Conservation (phyloP, 2,329 filamentous ascomycete species). For the Monosporascus sp. region DNA sequence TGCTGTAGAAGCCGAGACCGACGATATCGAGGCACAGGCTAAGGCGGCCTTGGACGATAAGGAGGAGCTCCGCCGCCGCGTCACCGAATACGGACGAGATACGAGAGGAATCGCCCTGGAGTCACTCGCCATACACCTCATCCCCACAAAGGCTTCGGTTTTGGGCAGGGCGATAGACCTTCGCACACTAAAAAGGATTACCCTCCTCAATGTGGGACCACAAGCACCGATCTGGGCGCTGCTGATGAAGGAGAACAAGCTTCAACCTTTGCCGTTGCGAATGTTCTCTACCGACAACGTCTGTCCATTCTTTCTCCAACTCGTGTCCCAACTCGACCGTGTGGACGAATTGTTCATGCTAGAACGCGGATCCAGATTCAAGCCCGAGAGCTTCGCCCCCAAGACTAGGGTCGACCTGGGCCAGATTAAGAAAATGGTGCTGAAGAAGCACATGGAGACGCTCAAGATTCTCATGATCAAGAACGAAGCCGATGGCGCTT, state of each 20-base stretch:
- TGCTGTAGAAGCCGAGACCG: conserved; percentile 31
- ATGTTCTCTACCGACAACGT: conserved; percentile 62
- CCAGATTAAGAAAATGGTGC: conserved; percentile 51
- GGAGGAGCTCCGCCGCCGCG: conserved; percentile 20
- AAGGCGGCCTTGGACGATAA: conserved; percentile 6
- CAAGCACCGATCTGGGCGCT: conserved; percentile 56
- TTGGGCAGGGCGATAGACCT: conserved; percentile 53
- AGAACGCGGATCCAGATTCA: conserved; percentile 46
- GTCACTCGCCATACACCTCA: conserved; percentile 49
- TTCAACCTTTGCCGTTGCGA: conserved; percentile 44
- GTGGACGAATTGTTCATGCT: conserved; percentile 56
- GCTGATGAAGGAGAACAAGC: conserved; percentile 49
- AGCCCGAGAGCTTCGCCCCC: conserved; percentile 48
- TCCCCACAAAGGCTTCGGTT: conserved; percentile 55
- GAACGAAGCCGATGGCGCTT: conserved; percentile 46
- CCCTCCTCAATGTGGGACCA: conserved; percentile 58
- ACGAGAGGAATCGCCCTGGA: conserved; percentile 55
- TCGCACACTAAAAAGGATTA: conserved; percentile 49
- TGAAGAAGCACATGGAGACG: conserved; percentile 52
- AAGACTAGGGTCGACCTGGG: conserved; percentile 46
- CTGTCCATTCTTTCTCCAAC: conserved; percentile 47
- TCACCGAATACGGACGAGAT: conserved; percentile 49
- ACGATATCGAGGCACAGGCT: conserved; percentile 22
- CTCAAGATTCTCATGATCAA: conserved; percentile 56
- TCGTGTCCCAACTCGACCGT: conserved; percentile 45